Base-by-base conservation (phyloP, 2,329 filamentous ascomycete genomes). In the Nectriaceae sp. region DNA sequence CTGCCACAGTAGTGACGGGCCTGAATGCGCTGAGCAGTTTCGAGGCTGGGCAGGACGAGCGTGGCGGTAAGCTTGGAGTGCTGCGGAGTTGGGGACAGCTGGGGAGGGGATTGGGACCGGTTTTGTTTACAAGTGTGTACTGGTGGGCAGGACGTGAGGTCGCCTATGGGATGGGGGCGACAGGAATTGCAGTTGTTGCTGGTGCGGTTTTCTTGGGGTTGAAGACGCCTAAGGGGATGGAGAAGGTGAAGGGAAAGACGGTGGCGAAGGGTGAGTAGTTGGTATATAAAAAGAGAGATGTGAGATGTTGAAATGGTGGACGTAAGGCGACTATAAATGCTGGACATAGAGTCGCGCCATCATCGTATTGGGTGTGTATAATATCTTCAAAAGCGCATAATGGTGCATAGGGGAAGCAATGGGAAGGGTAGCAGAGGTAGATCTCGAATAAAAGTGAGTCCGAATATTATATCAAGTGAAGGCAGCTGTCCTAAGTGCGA, bases 111-210 rank as follows among this genome's bases (percentile, higher is more conserved):
- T 69, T 96, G 11, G 94, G 94, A 0, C 94, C 94, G 0, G 69
- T 99, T 4, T 72, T 96, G 29, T 99, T 99, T 66, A 97, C 94
- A 53, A 90, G 90, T 41, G 76, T 99, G 47, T 99, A 99, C 73
- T 99, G 94, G 94, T 99, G 94, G 94, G 92, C 90, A 5, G 94
- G 94, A 0, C 78, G 94, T 40, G 88, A 95, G 65, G 79, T 85
- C 11, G 94, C 94, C 2, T 99, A 97, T 69, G 78, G 76, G 1
- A 78, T 90, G 60, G 94, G 94, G 4, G 88, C 90, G 0, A 77
- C 82, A 11, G 91, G 90, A 4, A 96, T 97, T 75, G 70, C 88
- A 4, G 82, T 77, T 1, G 92, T 97, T 11, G 79, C 81, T 38
- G 78, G 77, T 11, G 70, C 90, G 20, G 90, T 88, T 0, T 88